Evolutionary conservation across 2,329 filamentous ascomycete species (phyloP), one percentile per base, ranked within the genome.

Genomic region (Aureobasidium musti): DNA sequence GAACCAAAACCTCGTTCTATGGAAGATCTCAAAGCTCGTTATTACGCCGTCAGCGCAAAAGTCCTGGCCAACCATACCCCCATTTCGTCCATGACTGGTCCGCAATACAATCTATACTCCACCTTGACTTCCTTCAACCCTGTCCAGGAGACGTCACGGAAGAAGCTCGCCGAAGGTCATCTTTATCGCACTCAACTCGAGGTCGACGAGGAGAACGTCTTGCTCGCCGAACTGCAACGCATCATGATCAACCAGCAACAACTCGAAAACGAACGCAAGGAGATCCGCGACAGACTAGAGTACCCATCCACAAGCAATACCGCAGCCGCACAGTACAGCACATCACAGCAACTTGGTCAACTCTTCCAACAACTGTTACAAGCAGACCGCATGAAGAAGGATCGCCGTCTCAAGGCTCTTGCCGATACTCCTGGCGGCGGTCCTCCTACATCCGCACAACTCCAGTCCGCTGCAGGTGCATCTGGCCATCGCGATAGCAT

Each of bases 21-120:
- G 82, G 95, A 99, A 76, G 92, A 97, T 68, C 81, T 99, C 68
- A 99, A 99, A 77, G 85, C 89, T 19, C 86, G 95, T 63, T 98
- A 96, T 79, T 99, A 98, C 78, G 86, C 89, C 65, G 87, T 98
- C 41, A 91, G 90, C 1, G 89, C 91, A 10, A 90, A 88, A 73
- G 89, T 95, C 82, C 91, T 96, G 82, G 88, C 89, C 1, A 81
- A 91, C 7, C 86, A 91, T 72, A 93, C 91, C 67, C 91, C 91
- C 0, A 87, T 90, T 0, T 89, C 91, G 68, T 91, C 87, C 76
- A 98, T 99, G 95, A 92, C 91, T 28, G 87, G 89, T 47, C 83
- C 89, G 2, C 93, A 99, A 76, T 96, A 91, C 75, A 86, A 86
- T 47, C 81, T 91, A 7, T 92, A 97, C 78, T 91, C 96, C 75